Evolutionary conservation across 805 yeast genomes (phyloP), one percentile per base, ranked within the genome.

Genomic region (Saccharomycopsis guyanensis): DNA sequence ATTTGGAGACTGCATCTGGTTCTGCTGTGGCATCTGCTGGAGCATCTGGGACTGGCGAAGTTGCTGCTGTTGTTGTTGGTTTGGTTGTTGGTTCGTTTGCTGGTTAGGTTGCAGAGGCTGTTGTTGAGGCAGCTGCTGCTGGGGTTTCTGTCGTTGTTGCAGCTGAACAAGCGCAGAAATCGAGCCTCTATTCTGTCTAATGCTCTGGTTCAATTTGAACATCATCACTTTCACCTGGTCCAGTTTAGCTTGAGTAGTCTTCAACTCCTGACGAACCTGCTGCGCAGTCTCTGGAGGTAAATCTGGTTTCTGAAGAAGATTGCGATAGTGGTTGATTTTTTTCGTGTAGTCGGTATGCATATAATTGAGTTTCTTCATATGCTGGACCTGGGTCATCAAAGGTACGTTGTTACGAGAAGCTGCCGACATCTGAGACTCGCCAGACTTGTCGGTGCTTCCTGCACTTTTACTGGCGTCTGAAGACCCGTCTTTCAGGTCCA

Each of bases 271-370:
- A 47, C 59, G 60, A 27, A 60, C 45, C 38, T 55, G 59, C 7
- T 55, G 52, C 38, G 57, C 60, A 37, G 61, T 59, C 25, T 60
- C 63, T 43, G 58, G 59, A 3, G 61, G 57, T 29, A 53, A 56
- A 29, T 55, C 55, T n/a, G 61, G 62, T 32, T 59, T 57, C 20
- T 53, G 54, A 43, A 60, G 60, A 37, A 57, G 59, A 38, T 55
- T 57, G 40, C 55, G 56, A 7, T 56, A 50, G 18, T 58, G 42
- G 56, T 57, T 24, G 59, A 49, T 35, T 24, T 49, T 49, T 31
- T 49, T 49, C 12, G 20, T 24, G 22, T 32, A 39, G 10, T 49
- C 53, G 18, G 40, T 45, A 19, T 46, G 39, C 12, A 46, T 42
- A 13, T 18, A 33, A 13, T 37, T 33, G 8, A 49, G 33, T 15